These are phyloP conservation scores for Juglanconis juglandina DNA, from an alignment of 2,329 filamentous ascomycete species.

Conservation along the genomic window DNA sequence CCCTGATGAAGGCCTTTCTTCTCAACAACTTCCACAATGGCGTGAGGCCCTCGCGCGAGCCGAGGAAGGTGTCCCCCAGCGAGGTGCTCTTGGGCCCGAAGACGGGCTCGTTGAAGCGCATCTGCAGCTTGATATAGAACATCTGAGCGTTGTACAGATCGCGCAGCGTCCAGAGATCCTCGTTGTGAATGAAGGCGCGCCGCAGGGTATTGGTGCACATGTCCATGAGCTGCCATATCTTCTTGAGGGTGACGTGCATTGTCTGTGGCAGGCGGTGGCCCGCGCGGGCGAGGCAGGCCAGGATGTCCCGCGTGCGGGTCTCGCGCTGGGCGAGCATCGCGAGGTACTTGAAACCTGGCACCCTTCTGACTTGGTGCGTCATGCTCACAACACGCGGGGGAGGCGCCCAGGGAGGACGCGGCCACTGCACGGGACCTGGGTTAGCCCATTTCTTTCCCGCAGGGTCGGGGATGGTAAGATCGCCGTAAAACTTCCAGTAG, in stretches of 20 bases:
- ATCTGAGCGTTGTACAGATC: slow-evolving; percentile 61
- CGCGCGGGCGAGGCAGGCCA: slow-evolving; percentile 55
- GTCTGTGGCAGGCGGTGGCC: slow-evolving; percentile 54
- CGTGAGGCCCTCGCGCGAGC: slow-evolving; percentile 50
- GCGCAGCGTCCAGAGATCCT: slow-evolving; percentile 50
- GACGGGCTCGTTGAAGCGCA: slow-evolving; percentile 64
- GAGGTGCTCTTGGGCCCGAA: slow-evolving; percentile 47
- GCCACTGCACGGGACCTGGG: slow-evolving; percentile 13
- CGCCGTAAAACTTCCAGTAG: slow-evolving; percentile 56
- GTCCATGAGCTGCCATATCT: slow-evolving; percentile 73
- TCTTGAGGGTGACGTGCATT: slow-evolving; percentile 50
- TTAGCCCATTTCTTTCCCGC: slow-evolving; percentile 32
- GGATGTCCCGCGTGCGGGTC: slow-evolving; percentile 56
- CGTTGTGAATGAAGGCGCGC: slow-evolving; percentile 49
- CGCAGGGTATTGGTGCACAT: slow-evolving; percentile 55
- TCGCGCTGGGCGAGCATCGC: slow-evolving; percentile 62
- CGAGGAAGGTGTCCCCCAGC: slow-evolving; percentile 57
- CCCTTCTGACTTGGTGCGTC: slow-evolving; percentile 38
- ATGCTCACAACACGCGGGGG: slow-evolving; percentile 7
- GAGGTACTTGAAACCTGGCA: slow-evolving; percentile 66
- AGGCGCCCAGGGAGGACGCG: slow-evolving; percentile 9
- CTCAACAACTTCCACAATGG: slow-evolving; percentile 60
- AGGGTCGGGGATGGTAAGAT: slow-evolving; percentile 59
- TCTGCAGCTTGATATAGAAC: slow-evolving; percentile 69
- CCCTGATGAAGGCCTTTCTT: slow-evolving; percentile 45